Evolutionary conservation across 2,329 filamentous ascomycete genomes (phyloP).

Genomic region (Taxawa tesnikishii): DNA sequence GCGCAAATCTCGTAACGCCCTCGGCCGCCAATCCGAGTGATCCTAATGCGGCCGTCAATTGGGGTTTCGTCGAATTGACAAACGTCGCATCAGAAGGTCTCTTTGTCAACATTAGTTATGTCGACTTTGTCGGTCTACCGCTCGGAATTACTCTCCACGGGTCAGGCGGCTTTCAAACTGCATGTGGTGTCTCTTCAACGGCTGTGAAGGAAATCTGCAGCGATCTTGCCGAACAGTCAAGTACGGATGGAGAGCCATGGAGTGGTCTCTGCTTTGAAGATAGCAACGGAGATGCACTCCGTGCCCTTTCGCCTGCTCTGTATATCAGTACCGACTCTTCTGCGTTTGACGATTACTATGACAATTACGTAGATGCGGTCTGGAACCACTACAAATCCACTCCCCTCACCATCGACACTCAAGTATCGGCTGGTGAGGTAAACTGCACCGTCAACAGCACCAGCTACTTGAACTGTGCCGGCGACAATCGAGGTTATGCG

Average conservation of each 20-base stretch:
- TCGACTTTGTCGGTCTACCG: conserved; percentile 27
- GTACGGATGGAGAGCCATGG: conserved; percentile 48
- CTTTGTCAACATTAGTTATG: conserved; percentile 27
- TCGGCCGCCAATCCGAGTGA: conserved; percentile 27
- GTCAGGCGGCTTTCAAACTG: conserved; percentile 32
- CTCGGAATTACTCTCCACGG: conserved; percentile 42
- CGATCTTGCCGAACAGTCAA: conserved; percentile 41
- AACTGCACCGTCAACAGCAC: conserved; percentile 31
- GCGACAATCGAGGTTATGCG: conserved; percentile 34
- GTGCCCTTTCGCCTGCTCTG: conserved; percentile 28
- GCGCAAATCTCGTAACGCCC: conserved; percentile 34
- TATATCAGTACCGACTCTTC: conserved; percentile 27
- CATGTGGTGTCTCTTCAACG: conserved; percentile 47
- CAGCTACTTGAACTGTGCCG: conserved; percentile 28
- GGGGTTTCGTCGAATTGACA: conserved; percentile 34
- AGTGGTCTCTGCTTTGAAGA: conserved; percentile 42
- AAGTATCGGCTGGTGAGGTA: conserved; percentile 43
- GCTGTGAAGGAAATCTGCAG: conserved; percentile 45
- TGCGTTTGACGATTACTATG: conserved; percentile 38
- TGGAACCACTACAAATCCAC: conserved; percentile 35
- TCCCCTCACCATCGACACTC: conserved; percentile 50
- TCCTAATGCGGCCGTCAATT: conserved; percentile 27
- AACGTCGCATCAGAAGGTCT: conserved; percentile 30
- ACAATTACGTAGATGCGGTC: conserved; percentile 37
- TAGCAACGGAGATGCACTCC: conserved; percentile 20